These are phyloP conservation scores for Jatropha podagrica DNA, from an alignment of 441 rosid species.

Conservation along the genomic window DNA sequence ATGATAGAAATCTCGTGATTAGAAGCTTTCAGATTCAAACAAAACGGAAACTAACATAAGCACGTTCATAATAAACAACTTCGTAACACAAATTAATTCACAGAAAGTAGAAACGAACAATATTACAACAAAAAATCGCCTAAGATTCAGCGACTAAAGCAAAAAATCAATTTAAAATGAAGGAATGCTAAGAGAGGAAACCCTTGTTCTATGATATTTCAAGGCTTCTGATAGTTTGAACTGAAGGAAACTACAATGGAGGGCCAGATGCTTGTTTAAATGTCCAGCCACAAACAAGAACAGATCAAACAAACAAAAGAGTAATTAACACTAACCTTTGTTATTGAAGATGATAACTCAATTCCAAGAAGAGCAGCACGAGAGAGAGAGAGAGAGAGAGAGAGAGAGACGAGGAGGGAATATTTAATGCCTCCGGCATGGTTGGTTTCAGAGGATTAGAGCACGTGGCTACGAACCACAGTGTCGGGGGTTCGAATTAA, in stretches of 20 bases:
- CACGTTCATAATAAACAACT: neutral
- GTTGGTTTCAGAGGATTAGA: too few species aligned
- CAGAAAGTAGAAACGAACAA: neutral
- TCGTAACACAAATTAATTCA: neutral
- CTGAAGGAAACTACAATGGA: neutral
- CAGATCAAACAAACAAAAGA: neutral
- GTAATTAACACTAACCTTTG: neutral
- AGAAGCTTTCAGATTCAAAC: too few species aligned
- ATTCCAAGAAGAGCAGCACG: neutral
- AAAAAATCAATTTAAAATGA: too few species aligned
- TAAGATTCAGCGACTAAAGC: neutral
- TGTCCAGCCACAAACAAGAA: neutral
- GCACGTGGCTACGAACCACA: too few species aligned
- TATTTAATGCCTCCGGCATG: neutral
- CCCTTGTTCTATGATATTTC: neutral
- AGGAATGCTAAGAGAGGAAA: neutral
- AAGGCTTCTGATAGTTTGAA: neutral
- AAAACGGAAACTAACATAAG: too few species aligned
- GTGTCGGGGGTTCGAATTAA: too few species aligned
- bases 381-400: neutral
- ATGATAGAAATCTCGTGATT: neutral
- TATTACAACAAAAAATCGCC: neutral
- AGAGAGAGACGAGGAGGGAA: neutral
- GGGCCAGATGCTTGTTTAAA: conserved; percentile 5
- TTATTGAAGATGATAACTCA: neutral